Conservation (phyloP, 768 basidiomycete genomes). For the Mycena haematopus region DNA sequence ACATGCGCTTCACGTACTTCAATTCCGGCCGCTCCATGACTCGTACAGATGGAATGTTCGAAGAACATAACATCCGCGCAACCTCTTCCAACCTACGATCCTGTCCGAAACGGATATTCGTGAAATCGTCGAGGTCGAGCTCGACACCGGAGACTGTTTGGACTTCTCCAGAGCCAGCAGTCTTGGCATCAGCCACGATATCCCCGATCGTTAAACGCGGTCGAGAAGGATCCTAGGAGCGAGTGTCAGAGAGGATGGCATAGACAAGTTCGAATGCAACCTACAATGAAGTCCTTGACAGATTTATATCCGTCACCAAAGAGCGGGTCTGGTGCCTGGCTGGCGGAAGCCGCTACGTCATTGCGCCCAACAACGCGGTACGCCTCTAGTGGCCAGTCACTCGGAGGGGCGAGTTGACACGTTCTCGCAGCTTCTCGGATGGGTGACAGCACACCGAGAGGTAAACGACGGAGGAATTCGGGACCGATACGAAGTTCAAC, state of each 20-base stretch:
- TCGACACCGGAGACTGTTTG: slow-evolving; percentile 74
- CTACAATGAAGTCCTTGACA: slow-evolving; percentile 63
- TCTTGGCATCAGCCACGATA: slow-evolving; percentile 57
- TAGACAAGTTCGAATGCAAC: slow-evolving; percentile 29
- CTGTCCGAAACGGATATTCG: slow-evolving; percentile 86
- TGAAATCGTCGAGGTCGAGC: slow-evolving; percentile 73
- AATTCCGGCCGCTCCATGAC: slow-evolving; percentile 71
- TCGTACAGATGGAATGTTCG: slow-evolving; percentile 68
- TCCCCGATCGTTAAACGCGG: slow-evolving; percentile 58
- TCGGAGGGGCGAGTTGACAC: slow-evolving; percentile 80
- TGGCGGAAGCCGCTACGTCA: slow-evolving; percentile 74
- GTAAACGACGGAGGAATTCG: slow-evolving; percentile 60
- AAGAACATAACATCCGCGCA: slow-evolving; percentile 87
- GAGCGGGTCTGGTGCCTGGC: slow-evolving; percentile 50
- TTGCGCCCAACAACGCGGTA: slow-evolving; percentile 76
- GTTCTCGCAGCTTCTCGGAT: slow-evolving; percentile 85
- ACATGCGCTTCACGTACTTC: slow-evolving; percentile 52
- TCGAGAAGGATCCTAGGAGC: slow-evolving; percentile 53
- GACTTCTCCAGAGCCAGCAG: slow-evolving; percentile 59
- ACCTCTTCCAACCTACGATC: slow-evolving; percentile 93
- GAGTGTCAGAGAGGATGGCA: slow-evolving; percentile 11
- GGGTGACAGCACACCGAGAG: slow-evolving; percentile 77
- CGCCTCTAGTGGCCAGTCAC: slow-evolving; percentile 72
- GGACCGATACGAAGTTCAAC: slow-evolving; percentile 53
- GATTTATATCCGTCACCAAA: slow-evolving; percentile 62